Evolutionary conservation across 768 basidiomycete genomes (phyloP), one percentile per base, ranked within the genome.

Genomic region (Cystofilobasidium capitatum): DNA sequence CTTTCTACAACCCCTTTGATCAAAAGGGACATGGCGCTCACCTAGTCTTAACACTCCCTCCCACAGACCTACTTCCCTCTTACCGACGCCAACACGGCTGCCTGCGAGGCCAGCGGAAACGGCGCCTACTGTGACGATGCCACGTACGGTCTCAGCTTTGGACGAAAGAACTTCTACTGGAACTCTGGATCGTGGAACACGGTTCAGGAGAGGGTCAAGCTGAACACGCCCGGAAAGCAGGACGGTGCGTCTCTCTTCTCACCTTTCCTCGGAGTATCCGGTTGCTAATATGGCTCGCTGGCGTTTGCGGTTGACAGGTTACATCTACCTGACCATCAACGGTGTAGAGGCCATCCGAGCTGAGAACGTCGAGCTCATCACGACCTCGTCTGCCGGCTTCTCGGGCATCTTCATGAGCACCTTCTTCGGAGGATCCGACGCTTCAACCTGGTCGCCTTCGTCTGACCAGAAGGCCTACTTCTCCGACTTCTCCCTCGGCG

Each of bases 81-180:
- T 16, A 51, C 33, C 7, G 42, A 22, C 36, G 51, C n/a, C 39
- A 68, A 68, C 42, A 29, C 37, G 47, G 39, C 49, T 22, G 66
- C 66, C 17, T 68, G 66, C 42, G 29, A 58, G 31, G 66, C 66
- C 20, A 36, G 39, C 63, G n/a, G 63, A 14, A 31, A 24, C n/a
- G 26, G 39, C 40, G 87, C 88, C 0, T 80, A 83, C 8, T 91
- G 89, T 75, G 81, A 86, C 58, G 71, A 80, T 0, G 51, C 39
- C 7, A 75, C 75, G 0, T 91, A 89, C 72, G 89, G 89, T 0
- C 78, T 89, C 29, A 89, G 88, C 1, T 79, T 91, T 29, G 88
- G 84, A 16, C 82, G 89, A 8, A 88, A 88, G 0, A 80, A 86
- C 0, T 91, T 88, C 79, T 73, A 66, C 1, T 91, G 84, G 76